These are phyloP conservation scores for Fusarium coicis DNA, from an alignment of 2,329 filamentous ascomycete species.

Conservation along the genomic window DNA sequence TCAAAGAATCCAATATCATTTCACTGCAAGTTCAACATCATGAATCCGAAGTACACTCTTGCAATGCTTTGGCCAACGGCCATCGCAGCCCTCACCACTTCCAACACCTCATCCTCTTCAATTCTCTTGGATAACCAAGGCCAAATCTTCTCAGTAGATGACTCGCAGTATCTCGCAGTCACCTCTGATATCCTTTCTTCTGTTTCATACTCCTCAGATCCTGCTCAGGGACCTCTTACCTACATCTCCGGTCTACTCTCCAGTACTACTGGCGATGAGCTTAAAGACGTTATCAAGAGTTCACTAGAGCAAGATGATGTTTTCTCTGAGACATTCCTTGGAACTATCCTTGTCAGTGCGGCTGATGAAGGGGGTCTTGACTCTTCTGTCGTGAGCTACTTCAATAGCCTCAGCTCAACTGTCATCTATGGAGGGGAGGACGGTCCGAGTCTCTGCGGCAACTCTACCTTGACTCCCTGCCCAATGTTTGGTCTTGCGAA, in stretches of 20 bases:
- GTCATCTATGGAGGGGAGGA: neutral
- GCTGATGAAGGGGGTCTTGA: neutral
- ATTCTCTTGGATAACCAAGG: neutral
- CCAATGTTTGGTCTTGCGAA: neutral
- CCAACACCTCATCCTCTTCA: neutral
- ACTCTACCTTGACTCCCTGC: neutral
- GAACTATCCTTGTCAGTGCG: neutral
- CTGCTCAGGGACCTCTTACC: neutral
- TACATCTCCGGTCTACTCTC: neutral
- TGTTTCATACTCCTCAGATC: neutral
- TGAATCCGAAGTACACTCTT: neutral
- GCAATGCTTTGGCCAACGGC: neutral
- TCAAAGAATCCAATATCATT: rapidly evolving
- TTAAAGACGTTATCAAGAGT: neutral
- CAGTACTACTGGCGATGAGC: neutral
- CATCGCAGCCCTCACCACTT: neutral
- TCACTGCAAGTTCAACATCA: neutral
- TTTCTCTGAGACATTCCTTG: neutral
- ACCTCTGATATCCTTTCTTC: neutral
- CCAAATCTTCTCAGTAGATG: neutral
- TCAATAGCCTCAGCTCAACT: neutral
- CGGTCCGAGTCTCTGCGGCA: neutral
- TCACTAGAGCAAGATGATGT: neutral
- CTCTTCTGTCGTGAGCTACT: neutral
- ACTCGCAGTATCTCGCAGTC: neutral